Conservation (phyloP, 805 yeast genomes). For the Saturnispora zaruensis region DNA sequence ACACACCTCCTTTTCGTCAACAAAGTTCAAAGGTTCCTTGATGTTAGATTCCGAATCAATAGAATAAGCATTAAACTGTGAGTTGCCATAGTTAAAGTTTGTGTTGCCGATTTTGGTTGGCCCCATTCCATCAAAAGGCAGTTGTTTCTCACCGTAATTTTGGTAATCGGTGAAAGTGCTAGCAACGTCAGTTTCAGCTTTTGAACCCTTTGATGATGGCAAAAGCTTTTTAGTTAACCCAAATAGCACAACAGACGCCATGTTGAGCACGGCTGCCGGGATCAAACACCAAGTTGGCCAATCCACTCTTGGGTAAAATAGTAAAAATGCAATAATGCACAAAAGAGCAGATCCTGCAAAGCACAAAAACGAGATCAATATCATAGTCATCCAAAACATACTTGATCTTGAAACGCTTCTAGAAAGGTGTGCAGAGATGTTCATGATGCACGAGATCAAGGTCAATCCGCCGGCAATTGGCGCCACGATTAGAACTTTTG, state of each 20-base stretch:
- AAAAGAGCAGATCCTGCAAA: slow-evolving; percentile 47
- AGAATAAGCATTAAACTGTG: neutral
- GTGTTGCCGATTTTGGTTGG: neutral
- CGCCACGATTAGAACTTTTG: slow-evolving; percentile 46
- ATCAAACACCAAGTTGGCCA: slow-evolving; percentile 73
- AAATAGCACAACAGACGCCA: slow-evolving; percentile 43
- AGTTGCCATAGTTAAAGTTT: neutral
- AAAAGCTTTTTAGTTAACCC: slow-evolving; percentile 29
- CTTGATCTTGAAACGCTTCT: slow-evolving; percentile 9
- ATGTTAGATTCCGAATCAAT: slow-evolving; percentile 4
- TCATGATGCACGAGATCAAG: slow-evolving; percentile 35
- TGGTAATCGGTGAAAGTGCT: neutral
- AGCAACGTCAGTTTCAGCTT: neutral
- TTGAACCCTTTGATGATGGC: slow-evolving; percentile 6
- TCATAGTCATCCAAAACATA: slow-evolving; percentile 33
- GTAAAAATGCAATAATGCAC: slow-evolving; percentile 46
- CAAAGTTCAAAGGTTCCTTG: neutral
- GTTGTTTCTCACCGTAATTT: neutral
- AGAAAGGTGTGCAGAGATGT: slow-evolving; percentile 22
- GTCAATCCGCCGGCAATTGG: slow-evolving; percentile 65
- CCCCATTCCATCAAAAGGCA: neutral
- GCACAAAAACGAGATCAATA: slow-evolving; percentile 39
- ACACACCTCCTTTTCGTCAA: neutral
- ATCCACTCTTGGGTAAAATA: slow-evolving; percentile 54
- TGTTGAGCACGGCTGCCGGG: slow-evolving; percentile 52